Conservation (phyloP, 2,329 filamentous ascomycete species). For the Diaporthe destruens region DNA sequence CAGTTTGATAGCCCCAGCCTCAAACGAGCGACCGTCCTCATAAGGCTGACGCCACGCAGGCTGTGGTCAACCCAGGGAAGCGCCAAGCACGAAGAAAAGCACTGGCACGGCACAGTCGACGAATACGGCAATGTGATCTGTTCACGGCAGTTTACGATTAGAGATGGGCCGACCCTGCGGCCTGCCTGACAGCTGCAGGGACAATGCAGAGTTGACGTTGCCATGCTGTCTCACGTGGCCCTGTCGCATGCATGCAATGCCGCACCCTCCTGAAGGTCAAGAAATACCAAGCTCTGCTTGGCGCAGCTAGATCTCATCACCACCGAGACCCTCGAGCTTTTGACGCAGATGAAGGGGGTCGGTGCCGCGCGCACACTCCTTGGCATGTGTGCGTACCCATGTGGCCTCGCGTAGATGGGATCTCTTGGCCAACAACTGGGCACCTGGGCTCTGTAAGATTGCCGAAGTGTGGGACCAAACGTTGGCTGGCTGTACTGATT, state of each 20-base stretch:
- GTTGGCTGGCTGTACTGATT: neutral
- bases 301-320: slow-evolving; percentile 7
- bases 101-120: too few species aligned
- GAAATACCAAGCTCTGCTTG: slow-evolving; percentile 25
- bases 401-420: neutral
- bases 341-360: neutral
- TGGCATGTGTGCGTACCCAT: neutral
- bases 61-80: too few species aligned
- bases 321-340: slow-evolving; percentile 19
- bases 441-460: neutral
- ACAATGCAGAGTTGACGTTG: neutral
- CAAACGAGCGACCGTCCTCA: too few species aligned
- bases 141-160: too few species aligned
- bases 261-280: neutral
- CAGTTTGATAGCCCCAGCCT: too few species aligned
- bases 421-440: neutral
- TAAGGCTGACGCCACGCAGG: too few species aligned
- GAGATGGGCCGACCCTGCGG: too few species aligned
- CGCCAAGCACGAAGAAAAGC: too few species aligned
- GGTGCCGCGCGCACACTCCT: neutral
- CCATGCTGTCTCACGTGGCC: neutral
- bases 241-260: neutral
- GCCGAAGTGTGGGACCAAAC: neutral
- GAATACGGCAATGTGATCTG: too few species aligned
- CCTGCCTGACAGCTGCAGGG: neutral